A percentile compares a stretch with the other conserved stretches of the same genome.
phyloP scores from a whole-genome alignment of 148 eudicot genomes.

The Oxyria digyna region DNA sequence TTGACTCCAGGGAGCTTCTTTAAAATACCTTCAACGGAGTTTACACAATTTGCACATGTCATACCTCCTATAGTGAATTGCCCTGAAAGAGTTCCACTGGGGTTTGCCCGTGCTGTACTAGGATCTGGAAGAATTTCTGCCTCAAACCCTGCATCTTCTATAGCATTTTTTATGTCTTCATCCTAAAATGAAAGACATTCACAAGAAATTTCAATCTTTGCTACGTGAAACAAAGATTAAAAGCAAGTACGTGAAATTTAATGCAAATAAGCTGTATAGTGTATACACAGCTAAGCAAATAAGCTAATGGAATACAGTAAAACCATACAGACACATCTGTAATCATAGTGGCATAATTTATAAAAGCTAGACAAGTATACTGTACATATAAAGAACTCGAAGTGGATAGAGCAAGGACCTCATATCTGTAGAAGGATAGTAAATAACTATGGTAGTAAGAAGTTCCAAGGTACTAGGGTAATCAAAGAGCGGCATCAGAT shows the following conservation, averaged over 20 bases:
- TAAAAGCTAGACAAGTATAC: not conserved
- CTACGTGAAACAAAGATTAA: not conserved
- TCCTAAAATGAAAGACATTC: conserved; percentile 41
- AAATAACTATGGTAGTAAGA: not conserved
- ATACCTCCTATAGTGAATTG: conserved; percentile 93
- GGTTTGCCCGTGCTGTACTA: conserved; percentile 21
- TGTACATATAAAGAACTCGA: not conserved
- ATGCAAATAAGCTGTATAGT: not conserved
- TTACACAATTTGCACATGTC: conserved; percentile 97
- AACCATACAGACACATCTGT: not conserved
- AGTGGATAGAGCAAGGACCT: not conserved
- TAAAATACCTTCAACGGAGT: conserved; percentile 87
- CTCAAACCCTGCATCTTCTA: conserved; percentile 98
- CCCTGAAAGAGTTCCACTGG: conserved; percentile 52
- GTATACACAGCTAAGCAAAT: not conserved
- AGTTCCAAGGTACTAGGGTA: not conserved
- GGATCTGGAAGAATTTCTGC: conserved; percentile 74
- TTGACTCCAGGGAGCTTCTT: conserved; percentile 66
- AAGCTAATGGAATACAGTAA: not conserved
- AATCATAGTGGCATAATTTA: not conserved
- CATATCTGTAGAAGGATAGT: not conserved
- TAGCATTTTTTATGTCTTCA: conserved; percentile 65
- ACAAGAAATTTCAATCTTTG: not conserved
- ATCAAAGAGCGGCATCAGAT: not conserved
- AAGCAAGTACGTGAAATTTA: too few species aligned